Conservation (phyloP, 2,329 filamentous ascomycete species). For the Ascochyta koolunga region DNA sequence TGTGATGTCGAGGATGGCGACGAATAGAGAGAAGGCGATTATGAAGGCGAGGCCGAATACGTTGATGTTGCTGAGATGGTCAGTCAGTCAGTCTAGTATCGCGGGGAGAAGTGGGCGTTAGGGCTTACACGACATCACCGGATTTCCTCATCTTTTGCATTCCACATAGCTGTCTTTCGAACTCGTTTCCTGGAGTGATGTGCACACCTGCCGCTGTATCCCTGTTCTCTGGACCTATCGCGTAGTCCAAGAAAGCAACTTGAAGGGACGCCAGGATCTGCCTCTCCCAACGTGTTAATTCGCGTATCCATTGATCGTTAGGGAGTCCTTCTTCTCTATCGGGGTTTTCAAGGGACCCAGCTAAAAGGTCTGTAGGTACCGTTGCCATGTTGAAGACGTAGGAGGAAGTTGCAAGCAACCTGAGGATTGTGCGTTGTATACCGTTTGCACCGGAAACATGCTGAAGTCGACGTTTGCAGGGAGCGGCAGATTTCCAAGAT, state of each 20-base stretch:
- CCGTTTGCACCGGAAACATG: slow-evolving; percentile 20
- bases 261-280: slow-evolving; percentile 23
- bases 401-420: slow-evolving; percentile 4
- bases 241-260: slow-evolving; percentile 17
- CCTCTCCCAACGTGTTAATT: slow-evolving; percentile 27
- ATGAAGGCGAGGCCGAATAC: slow-evolving; percentile 30
- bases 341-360: slow-evolving; percentile 2
- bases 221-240: slow-evolving; percentile 16
- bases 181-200: slow-evolving; percentile 3
- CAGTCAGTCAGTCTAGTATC: background rate
- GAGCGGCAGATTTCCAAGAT: slow-evolving; percentile 4
- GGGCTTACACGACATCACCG: slow-evolving; percentile 26
- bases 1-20: slow-evolving; percentile 20
- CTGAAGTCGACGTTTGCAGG: slow-evolving; percentile 12
- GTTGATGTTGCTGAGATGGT: slow-evolving; percentile 29
- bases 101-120: background rate
- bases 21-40: slow-evolving; percentile 13
- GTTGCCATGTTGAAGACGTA: slow-evolving; percentile 9
- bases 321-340: slow-evolving; percentile 8
- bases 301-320: slow-evolving; percentile 27
- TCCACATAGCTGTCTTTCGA: slow-evolving; percentile 22
- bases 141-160: slow-evolving; percentile 25
- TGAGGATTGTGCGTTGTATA: slow-evolving; percentile 16
- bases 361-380: background rate
- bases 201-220: background rate